Percentiles rank a stretch among this genome's conserved stretches.
Evolutionary conservation across 2,329 filamentous ascomycete genomes (phyloP).

Genomic region (Monosporascus ibericus): DNA sequence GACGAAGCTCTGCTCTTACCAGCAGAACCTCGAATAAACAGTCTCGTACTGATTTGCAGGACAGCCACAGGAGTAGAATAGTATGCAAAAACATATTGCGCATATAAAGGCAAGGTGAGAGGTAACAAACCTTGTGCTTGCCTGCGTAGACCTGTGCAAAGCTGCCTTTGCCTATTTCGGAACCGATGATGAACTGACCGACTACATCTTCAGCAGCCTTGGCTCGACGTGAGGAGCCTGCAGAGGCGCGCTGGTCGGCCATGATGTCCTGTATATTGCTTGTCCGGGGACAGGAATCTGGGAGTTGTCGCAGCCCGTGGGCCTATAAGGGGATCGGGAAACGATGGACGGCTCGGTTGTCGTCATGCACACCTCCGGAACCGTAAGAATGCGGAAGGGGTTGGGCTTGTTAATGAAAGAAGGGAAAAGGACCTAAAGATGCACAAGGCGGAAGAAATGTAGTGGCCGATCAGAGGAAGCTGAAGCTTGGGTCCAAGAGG

Average conservation of each 20-base stretch:
- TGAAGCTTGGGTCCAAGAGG: conserved; percentile 5
- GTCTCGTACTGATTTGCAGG: background rate
- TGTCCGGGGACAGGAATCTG: conserved; percentile 26
- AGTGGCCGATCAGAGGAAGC: background rate
- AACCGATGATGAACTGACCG: conserved; percentile 74
- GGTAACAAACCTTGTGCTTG: conserved; percentile 65
- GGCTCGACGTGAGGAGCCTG: conserved; percentile 26
- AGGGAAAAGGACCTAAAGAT: conserved; percentile 8
- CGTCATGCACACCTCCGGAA: conserved; percentile 25
- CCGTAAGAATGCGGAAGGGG: conserved; percentile 10
- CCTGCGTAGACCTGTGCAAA: conserved; percentile 94
- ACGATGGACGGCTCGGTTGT: conserved; percentile 18
- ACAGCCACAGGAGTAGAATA: conserved; percentile 1
- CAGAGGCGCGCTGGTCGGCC: conserved; percentile 22
- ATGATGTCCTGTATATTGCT: conserved; percentile 27
- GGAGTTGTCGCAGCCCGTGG: conserved; percentile 21
- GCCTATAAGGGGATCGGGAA: conserved; percentile 26
- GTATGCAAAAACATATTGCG: conserved; percentile 4
- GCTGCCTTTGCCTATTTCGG: conserved; percentile 94
- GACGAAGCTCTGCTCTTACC: background rate
- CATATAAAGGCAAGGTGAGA: conserved; percentile 3
- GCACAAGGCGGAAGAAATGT: conserved; percentile 20
- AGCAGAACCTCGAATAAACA: background rate
- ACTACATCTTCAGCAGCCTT: conserved; percentile 39
- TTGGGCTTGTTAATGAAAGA: conserved; percentile 5